Base-by-base conservation (phyloP, 78 protist genomes). In the Dictyostelium firmibasis region DNA sequence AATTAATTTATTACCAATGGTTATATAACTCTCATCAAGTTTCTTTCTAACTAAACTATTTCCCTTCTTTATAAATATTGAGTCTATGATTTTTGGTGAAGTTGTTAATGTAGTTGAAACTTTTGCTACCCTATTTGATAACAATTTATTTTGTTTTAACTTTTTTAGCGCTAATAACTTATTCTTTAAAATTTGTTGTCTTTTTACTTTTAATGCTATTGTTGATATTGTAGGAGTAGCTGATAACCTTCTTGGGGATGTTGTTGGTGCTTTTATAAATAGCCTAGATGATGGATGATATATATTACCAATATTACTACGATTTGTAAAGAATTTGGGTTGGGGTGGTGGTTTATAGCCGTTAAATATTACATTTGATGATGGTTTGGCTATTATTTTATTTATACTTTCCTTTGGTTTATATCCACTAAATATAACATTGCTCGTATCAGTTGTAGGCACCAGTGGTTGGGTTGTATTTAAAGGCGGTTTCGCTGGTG, bases 11-110 rank as follows among this genome's bases (percentile, higher is more conserved):
- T 86, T 86, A 4, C 83, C 83, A 27, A 86, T 2, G 25, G 75
- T 60, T 20, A 86, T 76, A 77, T 86, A 86, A 25, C 29, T 74
- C 13, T 53, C 77, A 25, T 86, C 77, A 9, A 86, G 36, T 76
- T 31, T 25, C 43, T 86, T 86, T 50, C 84, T 74, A 31, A 86
- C 77, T 18, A 86, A 38, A 36, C 79, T 75, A 77, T 86, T 86
- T 23, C 92, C 92, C 23, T 50, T 29, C 64, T 86, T 76, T 5
- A 86, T 60, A 38, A 57, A 86, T 31, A 86, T 57, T 9, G 84
- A 38, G 27, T 86, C 92, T 31, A 86, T 86, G 7, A 86, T 25
- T 57, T 82, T 79, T 79, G 70, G 25, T 50, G 29, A 9, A 0
- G 3, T 29, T 74, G 81, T 20, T 20, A 8, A 4, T 74, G 44